Conservation (phyloP, 306 rosid genomes). For the Dryas drummondii region DNA sequence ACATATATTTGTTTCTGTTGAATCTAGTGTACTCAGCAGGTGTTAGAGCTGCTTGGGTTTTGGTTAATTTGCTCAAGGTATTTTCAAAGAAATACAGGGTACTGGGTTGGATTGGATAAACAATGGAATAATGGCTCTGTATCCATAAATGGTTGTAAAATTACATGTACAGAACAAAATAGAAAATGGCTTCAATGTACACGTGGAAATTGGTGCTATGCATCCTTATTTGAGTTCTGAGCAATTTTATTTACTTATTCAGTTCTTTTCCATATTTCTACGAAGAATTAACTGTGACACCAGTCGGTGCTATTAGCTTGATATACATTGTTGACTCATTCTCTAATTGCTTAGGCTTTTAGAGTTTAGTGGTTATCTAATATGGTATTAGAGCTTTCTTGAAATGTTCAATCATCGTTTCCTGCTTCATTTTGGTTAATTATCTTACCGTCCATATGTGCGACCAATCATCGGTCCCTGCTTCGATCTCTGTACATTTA, state of each 20-base stretch:
- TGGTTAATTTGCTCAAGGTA: not conserved
- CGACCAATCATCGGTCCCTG: too few relatives aligned
- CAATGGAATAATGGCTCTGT: slow-evolving; percentile 8
- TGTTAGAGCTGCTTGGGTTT: not conserved
- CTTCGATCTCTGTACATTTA: too few relatives aligned
- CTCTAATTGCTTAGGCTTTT: too few relatives aligned
- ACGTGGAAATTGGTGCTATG: not conserved
- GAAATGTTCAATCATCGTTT: too few relatives aligned
- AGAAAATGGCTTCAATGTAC: not conserved
- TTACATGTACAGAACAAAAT: slow-evolving; percentile 1
- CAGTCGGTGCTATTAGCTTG: too few relatives aligned
- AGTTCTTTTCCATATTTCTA: too few relatives aligned
- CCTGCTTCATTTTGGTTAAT: too few relatives aligned
- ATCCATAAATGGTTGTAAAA: slow-evolving; percentile 1
- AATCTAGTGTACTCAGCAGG: not conserved
- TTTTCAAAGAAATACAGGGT: not conserved
- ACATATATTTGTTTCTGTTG: slow-evolving; percentile 1
- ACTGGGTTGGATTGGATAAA: not conserved
- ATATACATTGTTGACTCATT: not conserved
- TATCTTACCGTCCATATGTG: too few relatives aligned
- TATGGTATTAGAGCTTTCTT: too few relatives aligned
- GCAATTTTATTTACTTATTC: not conserved
- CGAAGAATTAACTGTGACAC: too few relatives aligned
- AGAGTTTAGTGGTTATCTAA: too few relatives aligned
- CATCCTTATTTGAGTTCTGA: not conserved